Evolutionary conservation across 768 basidiomycete species (phyloP).

Genomic region (Steccherinum ochraceum): DNA sequence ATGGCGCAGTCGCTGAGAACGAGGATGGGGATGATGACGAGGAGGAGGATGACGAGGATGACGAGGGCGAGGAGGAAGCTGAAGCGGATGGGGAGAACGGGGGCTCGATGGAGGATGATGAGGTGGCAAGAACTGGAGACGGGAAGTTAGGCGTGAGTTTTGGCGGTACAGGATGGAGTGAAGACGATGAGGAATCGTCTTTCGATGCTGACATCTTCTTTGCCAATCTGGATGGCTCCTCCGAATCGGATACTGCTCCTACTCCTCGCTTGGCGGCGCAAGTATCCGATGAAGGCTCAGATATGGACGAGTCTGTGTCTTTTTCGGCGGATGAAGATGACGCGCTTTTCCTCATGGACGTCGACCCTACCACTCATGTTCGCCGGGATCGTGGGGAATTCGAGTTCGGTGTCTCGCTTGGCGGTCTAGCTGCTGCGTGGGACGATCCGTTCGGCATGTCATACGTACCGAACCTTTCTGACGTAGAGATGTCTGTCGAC

Average conservation of each 20-base stretch:
- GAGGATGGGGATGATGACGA: conserved; percentile 25
- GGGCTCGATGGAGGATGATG: conserved; percentile 15
- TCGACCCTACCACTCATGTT: conserved; percentile 20
- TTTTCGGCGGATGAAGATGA: conserved; percentile 24
- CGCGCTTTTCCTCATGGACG: conserved; percentile 21
- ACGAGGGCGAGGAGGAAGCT: conserved; percentile 22
- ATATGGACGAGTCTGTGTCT: conserved; percentile 13
- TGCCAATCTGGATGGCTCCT: conserved; percentile 62
- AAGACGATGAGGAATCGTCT: conserved; percentile 65
- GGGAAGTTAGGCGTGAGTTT: conserved; percentile 33
- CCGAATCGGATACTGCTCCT: conserved; percentile 40
- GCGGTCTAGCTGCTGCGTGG: conserved; percentile 19
- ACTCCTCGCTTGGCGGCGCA: conserved; percentile 40
- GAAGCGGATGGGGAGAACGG: conserved; percentile 11
- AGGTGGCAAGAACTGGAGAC: conserved; percentile 13
- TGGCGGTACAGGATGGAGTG: conserved; percentile 72
- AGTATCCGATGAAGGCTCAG: conserved; percentile 19
- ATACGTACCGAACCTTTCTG: conserved; percentile 14
- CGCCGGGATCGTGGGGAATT: conserved; percentile 18
- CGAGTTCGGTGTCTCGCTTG: conserved; percentile 22
- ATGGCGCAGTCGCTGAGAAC: conserved; percentile 56
- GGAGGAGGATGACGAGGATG: conserved; percentile 22
- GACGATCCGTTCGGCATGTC: conserved; percentile 18
- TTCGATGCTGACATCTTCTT: conserved; percentile 86
- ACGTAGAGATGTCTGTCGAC: conserved; percentile 33